Percentiles rank a stretch among this genome's conserved stretches.
Conservation (phyloP, 2,329 filamentous ascomycete genomes). For the Trichophyton equinum region DNA sequence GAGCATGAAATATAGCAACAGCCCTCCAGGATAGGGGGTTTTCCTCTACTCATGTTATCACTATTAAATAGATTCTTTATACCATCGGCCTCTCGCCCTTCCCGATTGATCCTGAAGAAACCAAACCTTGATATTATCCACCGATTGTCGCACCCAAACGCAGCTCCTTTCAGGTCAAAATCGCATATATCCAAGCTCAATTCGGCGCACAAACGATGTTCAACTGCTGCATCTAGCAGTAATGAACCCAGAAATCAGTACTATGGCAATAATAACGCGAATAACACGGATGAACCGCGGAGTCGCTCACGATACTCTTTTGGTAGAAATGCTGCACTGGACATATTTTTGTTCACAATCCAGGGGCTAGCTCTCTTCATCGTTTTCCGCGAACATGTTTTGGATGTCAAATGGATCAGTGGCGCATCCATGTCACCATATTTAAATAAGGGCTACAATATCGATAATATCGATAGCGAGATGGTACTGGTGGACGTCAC, state of each 20-base stretch:
- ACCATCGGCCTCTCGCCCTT: neutral
- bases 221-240: neutral
- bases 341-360: neutral
- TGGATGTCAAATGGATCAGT: slow-evolving; percentile 31
- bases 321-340: neutral
- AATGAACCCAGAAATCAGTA: neutral
- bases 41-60: neutral
- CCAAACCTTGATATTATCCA: neutral
- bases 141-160: neutral
- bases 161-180: neutral
- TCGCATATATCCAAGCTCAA: neutral
- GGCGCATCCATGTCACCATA: slow-evolving; percentile 63
- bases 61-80: neutral
- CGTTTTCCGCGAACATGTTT: slow-evolving; percentile 30
- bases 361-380: neutral
- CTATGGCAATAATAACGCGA: neutral
- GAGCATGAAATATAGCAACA: neutral
- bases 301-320: neutral
- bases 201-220: neutral
- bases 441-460: slow-evolving; percentile 53
- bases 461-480: slow-evolving; percentile 28
- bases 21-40: neutral
- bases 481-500: slow-evolving; percentile 33
- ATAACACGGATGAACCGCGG: neutral
- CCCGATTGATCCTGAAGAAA: neutral